Conservation (phyloP, 306 rosid species). For the Cucumis melo region DNA sequence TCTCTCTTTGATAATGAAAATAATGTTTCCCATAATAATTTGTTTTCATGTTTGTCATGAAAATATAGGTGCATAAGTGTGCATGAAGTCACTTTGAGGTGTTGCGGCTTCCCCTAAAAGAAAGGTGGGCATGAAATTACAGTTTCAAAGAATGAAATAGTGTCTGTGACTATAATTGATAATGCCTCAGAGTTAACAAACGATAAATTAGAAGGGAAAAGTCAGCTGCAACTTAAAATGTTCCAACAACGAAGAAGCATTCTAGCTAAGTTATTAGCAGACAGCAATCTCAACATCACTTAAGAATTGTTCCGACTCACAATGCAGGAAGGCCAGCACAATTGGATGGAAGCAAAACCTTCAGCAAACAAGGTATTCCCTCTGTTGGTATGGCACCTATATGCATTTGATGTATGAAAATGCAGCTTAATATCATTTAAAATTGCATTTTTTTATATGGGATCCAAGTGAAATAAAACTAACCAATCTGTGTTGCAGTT, state of each 20-base stretch:
- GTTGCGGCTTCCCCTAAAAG: too few relatives aligned
- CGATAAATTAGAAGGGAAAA: background rate
- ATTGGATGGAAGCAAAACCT: slow-evolving; percentile 67
- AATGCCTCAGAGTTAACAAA: background rate
- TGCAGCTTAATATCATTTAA: background rate
- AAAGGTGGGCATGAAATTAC: background rate
- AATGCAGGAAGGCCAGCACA: slow-evolving; percentile 66
- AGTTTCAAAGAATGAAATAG: background rate
- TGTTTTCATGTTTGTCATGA: background rate
- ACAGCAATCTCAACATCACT: background rate
- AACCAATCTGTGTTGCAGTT: slow-evolving; percentile 93
- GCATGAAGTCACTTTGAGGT: background rate
- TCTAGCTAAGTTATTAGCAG: background rate
- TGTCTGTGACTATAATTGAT: background rate
- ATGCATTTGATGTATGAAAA: slow-evolving; percentile 7
- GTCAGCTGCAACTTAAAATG: background rate
- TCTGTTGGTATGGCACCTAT: slow-evolving; percentile 86
- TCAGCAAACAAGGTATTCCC: slow-evolving; percentile 92
- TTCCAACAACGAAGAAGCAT: background rate
- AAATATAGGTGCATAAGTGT: background rate
- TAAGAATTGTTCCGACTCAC: slow-evolving; percentile 32
- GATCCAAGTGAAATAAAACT: slow-evolving; percentile 19
- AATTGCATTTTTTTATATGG: background rate
- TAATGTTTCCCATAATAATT: too few relatives aligned
- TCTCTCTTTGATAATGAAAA: too few relatives aligned